Evolutionary conservation across 2,329 filamentous ascomycete genomes (phyloP).

Genomic region (Fusarium tuaranense): DNA sequence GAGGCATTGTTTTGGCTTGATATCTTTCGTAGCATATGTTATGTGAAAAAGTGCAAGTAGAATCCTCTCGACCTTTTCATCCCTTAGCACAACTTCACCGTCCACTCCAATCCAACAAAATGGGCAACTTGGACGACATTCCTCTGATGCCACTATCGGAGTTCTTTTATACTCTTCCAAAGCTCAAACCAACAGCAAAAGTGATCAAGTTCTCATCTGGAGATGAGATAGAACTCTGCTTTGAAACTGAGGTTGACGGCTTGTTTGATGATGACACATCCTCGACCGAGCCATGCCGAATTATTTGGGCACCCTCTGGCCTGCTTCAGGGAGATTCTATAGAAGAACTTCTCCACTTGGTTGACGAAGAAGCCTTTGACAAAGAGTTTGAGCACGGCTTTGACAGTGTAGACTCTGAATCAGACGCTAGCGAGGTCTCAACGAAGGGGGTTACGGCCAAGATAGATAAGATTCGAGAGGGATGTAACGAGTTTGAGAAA

Average conservation of each 20-base stretch:
- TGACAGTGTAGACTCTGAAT: neutral
- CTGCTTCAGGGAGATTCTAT: neutral
- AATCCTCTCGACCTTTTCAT: neutral
- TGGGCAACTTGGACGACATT: neutral
- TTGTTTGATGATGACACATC: neutral
- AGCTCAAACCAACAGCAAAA: neutral
- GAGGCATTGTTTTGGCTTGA: neutral
- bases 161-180: neutral
- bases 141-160: neutral
- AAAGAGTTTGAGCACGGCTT: neutral
- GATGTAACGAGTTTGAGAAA: neutral
- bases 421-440: neutral
- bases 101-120: neutral
- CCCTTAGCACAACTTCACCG: neutral
- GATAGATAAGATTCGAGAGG: neutral
- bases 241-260: neutral
- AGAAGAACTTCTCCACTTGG: neutral
- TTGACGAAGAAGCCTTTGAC: neutral
- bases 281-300: neutral
- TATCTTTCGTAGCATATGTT: neutral
- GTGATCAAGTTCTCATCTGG: neutral
- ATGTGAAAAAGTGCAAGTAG: neutral
- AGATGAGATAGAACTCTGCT: neutral
- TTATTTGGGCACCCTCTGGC: neutral
- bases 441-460: neutral